These are phyloP conservation scores for Flaveria floridana DNA, from an alignment of 140 eudicot species.

Conservation along the genomic window DNA sequence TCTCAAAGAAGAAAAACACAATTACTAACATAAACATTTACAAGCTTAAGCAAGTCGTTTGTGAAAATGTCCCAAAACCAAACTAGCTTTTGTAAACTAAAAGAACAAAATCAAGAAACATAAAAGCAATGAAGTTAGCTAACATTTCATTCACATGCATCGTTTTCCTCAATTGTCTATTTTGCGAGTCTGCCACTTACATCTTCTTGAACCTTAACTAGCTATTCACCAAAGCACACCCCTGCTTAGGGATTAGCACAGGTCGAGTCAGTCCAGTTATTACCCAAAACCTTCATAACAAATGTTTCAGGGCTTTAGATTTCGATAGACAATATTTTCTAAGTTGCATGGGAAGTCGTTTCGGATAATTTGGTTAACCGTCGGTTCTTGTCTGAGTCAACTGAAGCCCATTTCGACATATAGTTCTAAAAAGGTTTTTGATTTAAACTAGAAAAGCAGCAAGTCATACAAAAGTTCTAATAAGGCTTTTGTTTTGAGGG, in stretches of 20 bases:
- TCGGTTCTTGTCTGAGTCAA: too few relatives aligned
- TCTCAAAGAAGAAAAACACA: neutral
- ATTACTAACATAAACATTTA: too few relatives aligned
- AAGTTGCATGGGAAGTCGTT: neutral
- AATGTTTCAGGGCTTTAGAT: neutral
- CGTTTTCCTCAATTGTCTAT: neutral
- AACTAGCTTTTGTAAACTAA: constrained; percentile 15
- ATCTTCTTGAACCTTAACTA: neutral
- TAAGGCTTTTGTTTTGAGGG: too few relatives aligned
- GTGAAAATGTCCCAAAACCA: neutral
- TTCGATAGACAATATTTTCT: neutral
- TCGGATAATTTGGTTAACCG: neutral
- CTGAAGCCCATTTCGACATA: too few relatives aligned
- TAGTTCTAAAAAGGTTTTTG: neutral
- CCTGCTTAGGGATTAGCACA: neutral
- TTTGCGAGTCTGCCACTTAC: neutral
- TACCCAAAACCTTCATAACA: neutral
- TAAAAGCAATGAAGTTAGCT: constrained; percentile 12
- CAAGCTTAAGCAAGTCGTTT: constrained; percentile 12
- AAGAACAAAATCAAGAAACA: constrained; percentile 12
- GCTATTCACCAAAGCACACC: neutral
- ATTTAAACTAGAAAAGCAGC: neutral
- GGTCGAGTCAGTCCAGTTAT: neutral
- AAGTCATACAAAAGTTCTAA: neutral
- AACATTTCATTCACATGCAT: neutral